Percentiles rank a stretch among this genome's conserved stretches.
Evolutionary conservation across 768 basidiomycete species (phyloP).

Genomic region (Rubroboletus pulcherrimus): DNA sequence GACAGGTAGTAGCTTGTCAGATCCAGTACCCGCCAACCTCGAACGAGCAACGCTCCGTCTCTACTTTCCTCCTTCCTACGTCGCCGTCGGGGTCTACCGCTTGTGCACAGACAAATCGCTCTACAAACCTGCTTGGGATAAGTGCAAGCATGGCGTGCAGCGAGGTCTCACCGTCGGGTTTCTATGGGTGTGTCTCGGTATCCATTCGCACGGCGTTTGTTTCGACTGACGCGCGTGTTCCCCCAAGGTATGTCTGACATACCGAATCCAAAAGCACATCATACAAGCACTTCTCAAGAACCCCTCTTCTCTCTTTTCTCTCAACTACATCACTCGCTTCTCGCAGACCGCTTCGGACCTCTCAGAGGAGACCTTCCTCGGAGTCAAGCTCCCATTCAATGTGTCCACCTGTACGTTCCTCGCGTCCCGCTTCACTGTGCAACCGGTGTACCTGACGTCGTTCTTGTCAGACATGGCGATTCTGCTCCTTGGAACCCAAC

Average conservation of each 20-base stretch:
- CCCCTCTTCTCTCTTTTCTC: conserved; percentile 28
- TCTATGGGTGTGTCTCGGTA: conserved; percentile 53
- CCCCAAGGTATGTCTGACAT: conserved; percentile 60
- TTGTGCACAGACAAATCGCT: conserved; percentile 70
- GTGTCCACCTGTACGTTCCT: conserved; percentile 59
- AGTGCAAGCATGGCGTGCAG: conserved; percentile 72
- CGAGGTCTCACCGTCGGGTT: conserved; percentile 68
- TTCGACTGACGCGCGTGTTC: neutral
- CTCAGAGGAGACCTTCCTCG: conserved; percentile 55
- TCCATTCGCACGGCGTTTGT: neutral
- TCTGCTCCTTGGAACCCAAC: conserved; percentile 68
- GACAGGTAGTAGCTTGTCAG: neutral
- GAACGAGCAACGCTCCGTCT: conserved; percentile 57
- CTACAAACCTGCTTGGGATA: conserved; percentile 76
- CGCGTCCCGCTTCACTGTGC: neutral
- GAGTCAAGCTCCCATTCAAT: conserved; percentile 61
- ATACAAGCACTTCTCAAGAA: conserved; percentile 38
- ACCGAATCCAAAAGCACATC: conserved; percentile 65
- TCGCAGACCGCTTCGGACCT: conserved; percentile 27
- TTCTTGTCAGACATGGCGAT: conserved; percentile 60
- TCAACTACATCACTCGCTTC: conserved; percentile 26
- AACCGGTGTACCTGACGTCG: neutral
- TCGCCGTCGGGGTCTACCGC: conserved; percentile 80
- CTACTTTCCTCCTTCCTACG: conserved; percentile 78
- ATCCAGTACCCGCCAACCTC: conserved; percentile 44